These are phyloP conservation scores for Metschnikowia anglica DNA, from an alignment of 805 yeast genomes.

Conservation along the genomic window DNA sequence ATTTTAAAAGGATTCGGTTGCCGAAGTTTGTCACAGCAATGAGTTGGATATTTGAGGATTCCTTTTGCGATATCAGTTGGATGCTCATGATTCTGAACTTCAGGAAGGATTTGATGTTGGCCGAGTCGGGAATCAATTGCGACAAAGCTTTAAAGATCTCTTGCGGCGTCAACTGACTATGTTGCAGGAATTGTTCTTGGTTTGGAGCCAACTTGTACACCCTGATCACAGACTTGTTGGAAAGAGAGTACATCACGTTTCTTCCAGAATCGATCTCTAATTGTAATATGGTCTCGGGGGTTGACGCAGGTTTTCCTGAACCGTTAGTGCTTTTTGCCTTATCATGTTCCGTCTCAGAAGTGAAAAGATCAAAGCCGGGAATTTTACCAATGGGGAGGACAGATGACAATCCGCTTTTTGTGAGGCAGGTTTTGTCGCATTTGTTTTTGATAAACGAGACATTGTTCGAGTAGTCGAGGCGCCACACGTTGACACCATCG, in stretches of 20 bases:
- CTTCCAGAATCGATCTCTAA: slow-evolving; percentile 75
- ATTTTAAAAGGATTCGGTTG: slow-evolving; percentile 66
- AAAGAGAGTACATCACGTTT: slow-evolving; percentile 73
- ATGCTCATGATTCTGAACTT: slow-evolving; percentile 61
- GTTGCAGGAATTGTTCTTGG: slow-evolving; percentile 38
- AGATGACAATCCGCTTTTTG: slow-evolving; percentile 54
- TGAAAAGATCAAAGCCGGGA: slow-evolving; percentile 35
- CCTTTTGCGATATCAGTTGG: slow-evolving; percentile 58
- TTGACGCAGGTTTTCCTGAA: slow-evolving; percentile 13
- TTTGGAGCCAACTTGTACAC: slow-evolving; percentile 62
- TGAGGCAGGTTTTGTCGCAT: slow-evolving; percentile 79
- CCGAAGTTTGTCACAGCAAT: slow-evolving; percentile 82
- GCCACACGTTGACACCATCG: slow-evolving; percentile 83
- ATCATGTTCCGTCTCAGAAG: slow-evolving; percentile 21
- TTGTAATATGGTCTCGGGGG: slow-evolving; percentile 61
- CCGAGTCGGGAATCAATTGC: slow-evolving; percentile 53
- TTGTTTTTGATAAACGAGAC: slow-evolving; percentile 86
- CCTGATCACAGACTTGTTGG: slow-evolving; percentile 77
- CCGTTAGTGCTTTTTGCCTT: slow-evolving; percentile 1
- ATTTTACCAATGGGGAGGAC: slow-evolving; percentile 38
- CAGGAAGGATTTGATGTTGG: slow-evolving; percentile 49
- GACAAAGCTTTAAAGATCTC: slow-evolving; percentile 50
- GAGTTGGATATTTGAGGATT: slow-evolving; percentile 66
- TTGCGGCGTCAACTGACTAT: slow-evolving; percentile 41
- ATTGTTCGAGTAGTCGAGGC: slow-evolving; percentile 73